Evolutionary conservation across 768 basidiomycete species (phyloP).

Genomic region (Gloeopeniophorella convolvens): DNA sequence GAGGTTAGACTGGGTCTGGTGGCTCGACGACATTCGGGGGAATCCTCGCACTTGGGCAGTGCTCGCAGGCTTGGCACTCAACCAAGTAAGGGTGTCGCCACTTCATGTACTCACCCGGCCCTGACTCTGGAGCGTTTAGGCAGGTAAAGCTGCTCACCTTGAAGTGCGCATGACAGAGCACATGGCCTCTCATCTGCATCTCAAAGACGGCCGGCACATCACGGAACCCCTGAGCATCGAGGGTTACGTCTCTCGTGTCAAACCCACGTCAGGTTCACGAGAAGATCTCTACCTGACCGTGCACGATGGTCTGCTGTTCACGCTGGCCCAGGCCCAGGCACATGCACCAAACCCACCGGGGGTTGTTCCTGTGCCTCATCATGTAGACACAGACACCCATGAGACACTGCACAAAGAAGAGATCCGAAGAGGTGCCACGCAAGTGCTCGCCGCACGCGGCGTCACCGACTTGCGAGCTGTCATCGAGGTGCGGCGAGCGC

Average conservation of each 20-base stretch:
- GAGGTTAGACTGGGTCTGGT: constrained; percentile 83
- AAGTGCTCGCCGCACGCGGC: constrained; percentile 59
- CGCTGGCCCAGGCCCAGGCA: constrained; percentile 42
- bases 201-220: constrained; percentile 42
- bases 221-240: constrained; percentile 79
- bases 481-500: constrained; percentile 55
- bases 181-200: constrained; percentile 39
- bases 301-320: constrained; percentile 71
- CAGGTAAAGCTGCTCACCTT: constrained; percentile 42
- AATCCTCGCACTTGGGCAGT: constrained; percentile 62
- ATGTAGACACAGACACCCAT: constrained; percentile 23
- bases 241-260: constrained; percentile 76
- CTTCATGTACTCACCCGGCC: constrained; percentile 3
- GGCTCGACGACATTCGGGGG: constrained; percentile 59
- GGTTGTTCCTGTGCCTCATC: constrained; percentile 29
- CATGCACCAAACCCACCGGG: constrained; percentile 70
- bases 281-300: constrained; percentile 63
- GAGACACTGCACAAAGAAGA: constrained; percentile 44
- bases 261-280: constrained; percentile 47
- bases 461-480: constrained; percentile 71
- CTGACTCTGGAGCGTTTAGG: constrained; percentile 26
- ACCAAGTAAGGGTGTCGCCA: constrained; percentile 44
- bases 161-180: constrained; percentile 77
- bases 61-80: constrained; percentile 67
- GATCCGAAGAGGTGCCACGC: constrained; percentile 52